Percentiles rank a stretch among this genome's conserved stretches.
Evolutionary conservation across 2,329 filamentous ascomycete species (phyloP).

Genomic region (Aspergillus pseudonomiae): DNA sequence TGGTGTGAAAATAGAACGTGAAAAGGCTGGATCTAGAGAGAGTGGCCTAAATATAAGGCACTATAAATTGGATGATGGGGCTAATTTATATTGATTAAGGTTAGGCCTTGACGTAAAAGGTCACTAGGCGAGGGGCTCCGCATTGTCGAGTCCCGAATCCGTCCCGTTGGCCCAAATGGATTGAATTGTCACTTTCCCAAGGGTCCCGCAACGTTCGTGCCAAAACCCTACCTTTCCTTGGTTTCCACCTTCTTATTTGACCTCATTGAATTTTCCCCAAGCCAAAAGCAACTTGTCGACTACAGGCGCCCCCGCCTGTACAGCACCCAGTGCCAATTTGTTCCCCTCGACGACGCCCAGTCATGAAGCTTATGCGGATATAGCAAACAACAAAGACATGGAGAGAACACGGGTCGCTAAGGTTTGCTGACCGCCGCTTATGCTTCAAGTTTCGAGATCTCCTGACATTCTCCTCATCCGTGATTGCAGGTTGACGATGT

Average conservation of each 20-base stretch:
- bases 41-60: background rate
- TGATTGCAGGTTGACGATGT: slow-evolving; percentile 56
- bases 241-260: background rate
- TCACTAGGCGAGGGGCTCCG: slow-evolving; percentile 26
- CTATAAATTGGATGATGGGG: slow-evolving; percentile 3
- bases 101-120: background rate
- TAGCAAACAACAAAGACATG: slow-evolving; percentile 42
- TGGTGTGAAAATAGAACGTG: no score
- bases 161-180: slow-evolving; percentile 15
- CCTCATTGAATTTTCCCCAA: background rate
- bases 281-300: background rate
- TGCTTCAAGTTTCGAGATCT: slow-evolving; percentile 6
- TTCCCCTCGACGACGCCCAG: slow-evolving; percentile 10
- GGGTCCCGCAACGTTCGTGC: background rate
- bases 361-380: slow-evolving; percentile 38
- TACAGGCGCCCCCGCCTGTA: slow-evolving; percentile 1
- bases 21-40: background rate
- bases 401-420: slow-evolving; percentile 50
- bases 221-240: background rate
- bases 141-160: slow-evolving; percentile 23
- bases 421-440: slow-evolving; percentile 28
- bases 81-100: slow-evolving; percentile 4
- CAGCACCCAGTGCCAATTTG: slow-evolving; percentile 10
- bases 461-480: slow-evolving; percentile 1
- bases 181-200: slow-evolving; percentile 8